Conservation (phyloP, 768 basidiomycete species). For the Coprinopsis strossmayeri region DNA sequence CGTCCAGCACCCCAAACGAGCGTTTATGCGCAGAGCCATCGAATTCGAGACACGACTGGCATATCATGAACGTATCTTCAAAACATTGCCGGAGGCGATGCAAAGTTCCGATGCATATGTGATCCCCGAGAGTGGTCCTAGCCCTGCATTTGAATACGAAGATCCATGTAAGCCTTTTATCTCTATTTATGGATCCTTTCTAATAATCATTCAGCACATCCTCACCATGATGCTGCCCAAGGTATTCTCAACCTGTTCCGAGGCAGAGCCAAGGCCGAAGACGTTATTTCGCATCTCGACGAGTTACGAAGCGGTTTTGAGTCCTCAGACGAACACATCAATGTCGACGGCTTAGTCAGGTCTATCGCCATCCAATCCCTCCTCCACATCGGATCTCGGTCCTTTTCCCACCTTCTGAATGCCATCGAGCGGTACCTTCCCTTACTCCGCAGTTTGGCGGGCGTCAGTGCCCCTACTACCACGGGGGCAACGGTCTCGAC, state of each 20-base stretch:
- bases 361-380: conserved; percentile 84
- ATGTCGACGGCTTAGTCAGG: conserved; percentile 61
- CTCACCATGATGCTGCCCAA: conserved; percentile 76
- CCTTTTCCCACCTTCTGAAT: conserved; percentile 96
- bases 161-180: conserved; percentile 50
- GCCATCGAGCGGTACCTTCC: conserved; percentile 92
- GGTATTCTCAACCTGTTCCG: conserved; percentile 75
- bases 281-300: conserved; percentile 72
- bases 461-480: conserved; percentile 32
- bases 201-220: conserved; percentile 43
- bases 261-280: conserved; percentile 73
- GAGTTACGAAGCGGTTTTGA: conserved; percentile 60
- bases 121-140: conserved; percentile 67
- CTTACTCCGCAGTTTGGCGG: conserved; percentile 61
- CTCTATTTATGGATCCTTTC: too few relatives aligned
- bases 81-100: conserved; percentile 82
- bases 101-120: conserved; percentile 55
- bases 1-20: conserved; percentile 76
- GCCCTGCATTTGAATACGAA: conserved; percentile 79
- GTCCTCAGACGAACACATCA: conserved; percentile 48
- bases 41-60: conserved; percentile 89
- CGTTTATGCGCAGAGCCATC: conserved; percentile 80
- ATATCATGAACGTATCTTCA: conserved; percentile 88
- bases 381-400: conserved; percentile 86
- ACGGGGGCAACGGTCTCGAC: conserved; percentile 17